Base-by-base conservation (phyloP, 805 yeast species). In the Tetrapisispora namnaoensis region DNA sequence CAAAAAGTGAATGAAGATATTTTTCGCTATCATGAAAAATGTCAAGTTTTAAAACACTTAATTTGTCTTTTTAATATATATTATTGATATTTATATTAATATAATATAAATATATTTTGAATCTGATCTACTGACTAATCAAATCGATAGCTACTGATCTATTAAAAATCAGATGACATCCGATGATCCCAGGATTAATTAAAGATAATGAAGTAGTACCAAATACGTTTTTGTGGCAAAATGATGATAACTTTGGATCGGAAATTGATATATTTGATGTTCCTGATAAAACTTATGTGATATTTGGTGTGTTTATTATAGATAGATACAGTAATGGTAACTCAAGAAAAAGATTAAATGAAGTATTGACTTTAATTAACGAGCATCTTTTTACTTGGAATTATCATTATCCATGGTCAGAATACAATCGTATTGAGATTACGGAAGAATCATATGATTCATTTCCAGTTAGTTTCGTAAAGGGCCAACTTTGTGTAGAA, bases 331-430 rank as follows among this genome's bases (percentile, higher is more conserved):
- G 3, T 32, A 13, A 39, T 1, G 37, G 17, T 8, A 46, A 50
- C n/a, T 34, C 6, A 9, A 28, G 17, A 2, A 8, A n/a, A 3
- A 44, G 37, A 14, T 18, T 51, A 10, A 28, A 49, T 10, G 46
- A 39, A 9, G 16, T 46, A 42, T 20, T 28, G 24, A 17, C 38
- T 18, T 17, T 46, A 34, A 40, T 51, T 45, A 4, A 42, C 10
- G 34, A 44, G 4, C 47, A 62, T 1, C 49, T 50, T 48, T 37
- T 52, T 28, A 68, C 70, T 0, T 77, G 75, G 72, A 53, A 66
- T 13, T 47, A 55, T 0, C 50, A 58, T 47, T 77, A 72, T 53
- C 69, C 75, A 1, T 77, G 80, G 80, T 63, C 66, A 11, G 57
- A 56, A 22, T 53, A 48, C 17, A 62, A 70, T 14, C 58, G 61